Percentiles rank a stretch among this genome's conserved stretches.
phyloP scores from a whole-genome alignment of 208 protist species.

The Trypanosoma scelopori region DNA sequence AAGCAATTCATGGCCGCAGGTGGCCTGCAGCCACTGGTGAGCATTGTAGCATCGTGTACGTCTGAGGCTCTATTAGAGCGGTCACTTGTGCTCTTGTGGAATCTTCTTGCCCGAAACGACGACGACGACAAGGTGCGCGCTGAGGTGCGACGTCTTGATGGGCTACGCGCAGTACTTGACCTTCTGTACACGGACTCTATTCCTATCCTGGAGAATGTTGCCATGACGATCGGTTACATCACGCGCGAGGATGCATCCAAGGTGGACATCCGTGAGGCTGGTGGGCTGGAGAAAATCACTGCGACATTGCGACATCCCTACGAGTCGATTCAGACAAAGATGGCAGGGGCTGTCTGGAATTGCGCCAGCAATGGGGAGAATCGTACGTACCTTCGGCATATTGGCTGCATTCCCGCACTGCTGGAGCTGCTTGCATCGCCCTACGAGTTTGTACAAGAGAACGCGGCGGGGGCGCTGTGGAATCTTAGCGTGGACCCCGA shows the following conservation, averaged over 20 bases:
- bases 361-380: slow-evolving; percentile 92
- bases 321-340: slow-evolving; percentile 91
- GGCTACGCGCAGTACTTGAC: slow-evolving; percentile 83
- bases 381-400: slow-evolving; percentile 77
- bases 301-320: slow-evolving; percentile 87
- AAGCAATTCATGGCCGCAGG: slow-evolving; percentile 66
- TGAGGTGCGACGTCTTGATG: slow-evolving; percentile 70
- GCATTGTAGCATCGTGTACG: slow-evolving; percentile 82
- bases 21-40: slow-evolving; percentile 83
- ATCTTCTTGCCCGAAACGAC: slow-evolving; percentile 74
- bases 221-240: slow-evolving; percentile 93
- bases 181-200: slow-evolving; percentile 90
- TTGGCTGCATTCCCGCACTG: slow-evolving; percentile 83
- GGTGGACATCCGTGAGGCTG: slow-evolving; percentile 79
- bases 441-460: slow-evolving; percentile 89
- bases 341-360: slow-evolving; percentile 93
- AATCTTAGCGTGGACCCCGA: slow-evolving; percentile 92
- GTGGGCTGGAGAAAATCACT: slow-evolving; percentile 90
- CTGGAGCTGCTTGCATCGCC: slow-evolving; percentile 72
- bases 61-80: slow-evolving; percentile 88
- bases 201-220: slow-evolving; percentile 90
- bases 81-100: slow-evolving; percentile 88
- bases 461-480: slow-evolving; percentile 91
- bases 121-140: slow-evolving; percentile 54
- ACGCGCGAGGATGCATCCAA: slow-evolving; percentile 92